phyloP scores from a whole-genome alignment of 805 yeast species.

The Lipomyces yamadae region DNA sequence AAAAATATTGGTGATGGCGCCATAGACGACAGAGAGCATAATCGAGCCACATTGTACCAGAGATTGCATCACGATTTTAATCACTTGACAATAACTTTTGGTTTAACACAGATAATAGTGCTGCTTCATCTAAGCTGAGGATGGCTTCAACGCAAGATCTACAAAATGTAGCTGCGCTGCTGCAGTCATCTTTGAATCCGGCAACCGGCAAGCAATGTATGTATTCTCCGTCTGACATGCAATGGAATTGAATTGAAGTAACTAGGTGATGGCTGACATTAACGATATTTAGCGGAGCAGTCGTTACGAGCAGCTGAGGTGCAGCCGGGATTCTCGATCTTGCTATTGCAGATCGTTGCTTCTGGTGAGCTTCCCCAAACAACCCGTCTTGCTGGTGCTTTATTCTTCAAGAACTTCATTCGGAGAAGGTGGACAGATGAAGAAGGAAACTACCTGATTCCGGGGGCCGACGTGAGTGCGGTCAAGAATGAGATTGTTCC shows the following conservation, averaged over 20 bases:
- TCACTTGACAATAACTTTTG: not conserved
- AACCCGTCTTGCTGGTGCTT: constrained; percentile 82
- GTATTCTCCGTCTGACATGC: not conserved
- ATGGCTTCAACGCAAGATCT: constrained; percentile 25
- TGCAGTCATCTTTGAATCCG: constrained; percentile 35
- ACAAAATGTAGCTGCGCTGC: constrained; percentile 23
- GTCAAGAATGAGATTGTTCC: constrained; percentile 79
- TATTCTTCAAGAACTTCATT: constrained; percentile 86
- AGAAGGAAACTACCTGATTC: constrained; percentile 74
- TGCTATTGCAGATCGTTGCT: constrained; percentile 77
- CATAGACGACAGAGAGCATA: too few relatives aligned
- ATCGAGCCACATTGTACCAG: not conserved
- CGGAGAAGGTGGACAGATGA: constrained; percentile 84
- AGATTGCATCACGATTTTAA: not conserved
- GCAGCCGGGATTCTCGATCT: constrained; percentile 74
- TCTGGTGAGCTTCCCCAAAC: constrained; percentile 56
- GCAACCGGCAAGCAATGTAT: constrained; percentile 35
- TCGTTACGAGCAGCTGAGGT: constrained; percentile 65
- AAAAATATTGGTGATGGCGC: not conserved
- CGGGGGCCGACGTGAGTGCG: constrained; percentile 62
- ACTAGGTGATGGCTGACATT: not conserved
- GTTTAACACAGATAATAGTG: not conserved
- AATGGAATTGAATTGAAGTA: not conserved
- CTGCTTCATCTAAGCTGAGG: not conserved
- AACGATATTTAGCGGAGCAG: constrained; percentile 52